phyloP scores from a whole-genome alignment of 495 filamentous ascomycete species.

The Tuber magnatum region DNA sequence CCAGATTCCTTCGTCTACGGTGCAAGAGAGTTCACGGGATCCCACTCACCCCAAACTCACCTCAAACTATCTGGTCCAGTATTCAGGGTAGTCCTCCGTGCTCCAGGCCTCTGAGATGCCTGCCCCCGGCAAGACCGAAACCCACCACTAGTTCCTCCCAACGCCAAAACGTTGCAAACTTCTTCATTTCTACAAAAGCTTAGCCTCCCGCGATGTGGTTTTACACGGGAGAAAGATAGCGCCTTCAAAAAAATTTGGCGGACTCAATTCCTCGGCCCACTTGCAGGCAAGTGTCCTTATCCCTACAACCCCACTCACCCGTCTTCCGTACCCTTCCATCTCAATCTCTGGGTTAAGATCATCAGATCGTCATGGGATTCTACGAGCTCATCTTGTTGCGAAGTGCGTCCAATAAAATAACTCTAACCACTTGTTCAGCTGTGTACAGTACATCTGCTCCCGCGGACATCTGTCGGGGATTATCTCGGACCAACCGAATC shows the following conservation, averaged over 20 bases:
- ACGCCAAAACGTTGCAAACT: not conserved
- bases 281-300: not conserved
- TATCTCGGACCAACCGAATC: not conserved
- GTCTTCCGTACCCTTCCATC: not conserved
- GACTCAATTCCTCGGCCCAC: not conserved
- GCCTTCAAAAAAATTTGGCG: not conserved
- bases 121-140: not conserved
- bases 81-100: not conserved
- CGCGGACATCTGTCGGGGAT: not conserved
- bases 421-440: not conserved
- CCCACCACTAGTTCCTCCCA: not conserved
- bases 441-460: not conserved
- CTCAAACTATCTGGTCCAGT: not conserved
- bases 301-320: not conserved
- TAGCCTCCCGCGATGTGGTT: not conserved
- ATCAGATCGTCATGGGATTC: not conserved
- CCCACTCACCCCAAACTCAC: not conserved
- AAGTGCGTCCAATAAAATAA: not conserved
- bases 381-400: not conserved
- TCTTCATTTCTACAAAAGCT: not conserved
- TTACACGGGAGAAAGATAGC: not conserved
- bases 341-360: not conserved
- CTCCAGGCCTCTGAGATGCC: not conserved
- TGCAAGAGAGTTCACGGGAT: not conserved
- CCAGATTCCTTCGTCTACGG: not conserved